Evolutionary conservation across 352 stramenopile genomes (phyloP).

Genomic region (Pythium brassicae): DNA sequence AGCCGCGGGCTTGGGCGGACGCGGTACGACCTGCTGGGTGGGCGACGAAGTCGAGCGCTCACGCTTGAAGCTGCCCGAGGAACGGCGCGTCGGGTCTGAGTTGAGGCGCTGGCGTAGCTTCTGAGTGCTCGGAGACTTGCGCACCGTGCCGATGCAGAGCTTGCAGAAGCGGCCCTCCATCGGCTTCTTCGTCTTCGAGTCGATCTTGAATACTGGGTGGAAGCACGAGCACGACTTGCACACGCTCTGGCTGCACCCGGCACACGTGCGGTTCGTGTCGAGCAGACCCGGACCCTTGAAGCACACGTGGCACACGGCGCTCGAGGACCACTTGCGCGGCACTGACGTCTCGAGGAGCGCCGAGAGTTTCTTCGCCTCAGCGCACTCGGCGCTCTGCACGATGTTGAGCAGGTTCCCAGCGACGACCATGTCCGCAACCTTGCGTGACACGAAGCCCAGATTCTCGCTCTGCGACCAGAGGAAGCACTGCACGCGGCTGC

Average conservation of each 20-base stretch:
- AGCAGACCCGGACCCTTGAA: constrained; percentile 1
- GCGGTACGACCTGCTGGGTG: neutral
- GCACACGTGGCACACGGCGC: constrained; percentile 16
- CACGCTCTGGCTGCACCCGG: constrained; percentile 26
- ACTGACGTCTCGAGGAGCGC: neutral
- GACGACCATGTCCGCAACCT: constrained; percentile 13
- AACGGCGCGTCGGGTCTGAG: constrained; percentile 8
- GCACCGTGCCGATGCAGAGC: constrained; percentile 3
- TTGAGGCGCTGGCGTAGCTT: constrained; percentile 1
- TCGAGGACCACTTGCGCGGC: constrained; percentile 22
- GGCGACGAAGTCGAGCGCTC: constrained; percentile 11
- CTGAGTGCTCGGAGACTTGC: neutral
- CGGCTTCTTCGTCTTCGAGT: neutral
- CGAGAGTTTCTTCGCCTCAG: constrained; percentile 10
- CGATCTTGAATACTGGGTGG: constrained; percentile 5
- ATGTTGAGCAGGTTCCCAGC: constrained; percentile 19
- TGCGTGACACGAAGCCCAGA: constrained; percentile 10
- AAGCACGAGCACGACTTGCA: constrained; percentile 26
- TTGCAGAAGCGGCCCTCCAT: constrained; percentile 9
- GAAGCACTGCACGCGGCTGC: constrained; percentile 36
- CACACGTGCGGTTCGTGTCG: constrained; percentile 8
- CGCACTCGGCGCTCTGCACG: constrained; percentile 13
- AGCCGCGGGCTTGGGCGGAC: neutral
- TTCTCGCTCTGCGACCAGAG: constrained; percentile 21
- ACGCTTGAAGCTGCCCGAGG: constrained; percentile 5